Conservation (phyloP, 345 rosid species). For the Linum lewisii region DNA sequence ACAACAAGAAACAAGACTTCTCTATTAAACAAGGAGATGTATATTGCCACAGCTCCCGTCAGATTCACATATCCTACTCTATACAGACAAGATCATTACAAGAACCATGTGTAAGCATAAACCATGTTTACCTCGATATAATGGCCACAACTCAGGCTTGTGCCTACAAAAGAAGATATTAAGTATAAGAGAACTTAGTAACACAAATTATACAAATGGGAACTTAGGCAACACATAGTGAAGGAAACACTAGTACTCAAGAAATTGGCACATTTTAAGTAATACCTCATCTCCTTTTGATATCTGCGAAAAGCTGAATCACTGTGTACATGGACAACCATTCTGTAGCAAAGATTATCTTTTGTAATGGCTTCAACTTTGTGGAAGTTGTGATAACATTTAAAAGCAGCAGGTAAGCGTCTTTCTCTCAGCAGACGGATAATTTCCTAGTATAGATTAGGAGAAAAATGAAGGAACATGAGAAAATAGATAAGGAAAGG, state of each 20-base stretch:
- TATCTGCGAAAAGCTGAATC: slow-evolving; percentile 84
- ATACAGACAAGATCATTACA: background rate
- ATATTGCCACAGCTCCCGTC: background rate
- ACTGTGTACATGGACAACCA: slow-evolving; percentile 87
- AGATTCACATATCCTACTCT: background rate
- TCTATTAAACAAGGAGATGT: background rate
- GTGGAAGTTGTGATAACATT: slow-evolving; percentile 84
- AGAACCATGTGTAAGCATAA: background rate
- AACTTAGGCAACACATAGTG: slow-evolving; percentile 3
- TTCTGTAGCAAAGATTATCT: slow-evolving; percentile 68
- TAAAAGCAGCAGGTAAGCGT: slow-evolving; percentile 73
- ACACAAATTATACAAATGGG: slow-evolving; percentile 1
- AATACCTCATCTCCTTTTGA: slow-evolving; percentile 92
- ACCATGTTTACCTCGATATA: slow-evolving; percentile 74
- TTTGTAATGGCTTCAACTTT: slow-evolving; percentile 45
- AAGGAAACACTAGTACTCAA: slow-evolving; percentile 3
- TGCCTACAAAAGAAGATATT: slow-evolving; percentile 37
- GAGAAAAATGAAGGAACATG: background rate
- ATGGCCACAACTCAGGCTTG: slow-evolving; percentile 83
- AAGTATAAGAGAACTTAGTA: slow-evolving; percentile 18
- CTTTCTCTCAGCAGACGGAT: slow-evolving; percentile 70
- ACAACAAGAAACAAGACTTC: background rate
- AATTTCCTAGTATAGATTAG: slow-evolving; percentile 58
- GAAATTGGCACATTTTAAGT: slow-evolving; percentile 11
- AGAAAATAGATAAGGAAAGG: background rate